Base-by-base conservation (phyloP, 2,329 filamentous ascomycete genomes). In the Venturia nashicola region DNA sequence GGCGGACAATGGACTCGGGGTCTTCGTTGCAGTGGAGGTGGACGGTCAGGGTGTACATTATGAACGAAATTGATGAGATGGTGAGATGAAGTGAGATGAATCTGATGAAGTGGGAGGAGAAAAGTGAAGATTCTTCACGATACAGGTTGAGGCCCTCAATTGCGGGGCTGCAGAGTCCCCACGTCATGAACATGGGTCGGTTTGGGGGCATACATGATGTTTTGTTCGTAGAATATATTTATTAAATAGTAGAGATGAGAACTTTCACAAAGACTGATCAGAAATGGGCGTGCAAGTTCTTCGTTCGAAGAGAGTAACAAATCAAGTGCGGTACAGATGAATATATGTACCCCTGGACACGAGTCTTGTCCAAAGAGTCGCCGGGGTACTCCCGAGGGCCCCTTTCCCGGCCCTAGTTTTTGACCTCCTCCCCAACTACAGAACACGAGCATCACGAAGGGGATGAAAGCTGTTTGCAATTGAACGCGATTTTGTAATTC, bases 1-100 rank as follows among this genome's bases (percentile, higher is more conserved):
- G 77, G 74, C 87, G 88, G 66, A 79, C 76, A 75, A 90, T 86
- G 63, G 84, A 82, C 14, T 80, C 75, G 8, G 51, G 51, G 70
- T 88, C 82, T 65, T 84, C 79, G 71, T 90, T 90, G 67, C 87
- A 86, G 76, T 86, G 84, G 67, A 90, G 80, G 74, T 87, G 85
- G 60, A 87, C 85, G 68, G 86, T 84, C 68, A 88, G 83, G 66
- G 85, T 87, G 76, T 88, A 88, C 68, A 86, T 84, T 84, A 86
- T 86, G 32, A 36, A 36, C 32, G 14, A 6, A 36, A 11, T 1
- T 20, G 20, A 9, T 43, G 59, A 32, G 42, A 42, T 23, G 20
- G 39, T 39, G 36, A 39, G 36, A 39, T 39, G 36, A 39, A 1
- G 11, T 1, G 36, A 39, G 36, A 11, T 39, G 36, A 9, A 36